Evolutionary conservation across 805 yeast species (phyloP).

Genomic region (Candida gorgasii): DNA sequence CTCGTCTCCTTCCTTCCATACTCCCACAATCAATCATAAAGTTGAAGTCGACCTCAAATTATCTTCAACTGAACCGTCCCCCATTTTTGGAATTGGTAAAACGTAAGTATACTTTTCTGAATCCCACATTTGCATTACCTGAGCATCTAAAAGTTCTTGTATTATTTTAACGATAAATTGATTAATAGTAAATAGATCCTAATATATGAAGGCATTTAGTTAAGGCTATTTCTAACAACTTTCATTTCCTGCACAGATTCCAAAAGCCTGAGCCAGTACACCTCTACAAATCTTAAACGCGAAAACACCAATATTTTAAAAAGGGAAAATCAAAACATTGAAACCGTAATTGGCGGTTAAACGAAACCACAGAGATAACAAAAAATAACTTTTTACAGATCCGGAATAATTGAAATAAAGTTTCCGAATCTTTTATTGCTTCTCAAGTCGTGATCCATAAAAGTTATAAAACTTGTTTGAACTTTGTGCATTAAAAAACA

Average conservation of each 20-base stretch:
- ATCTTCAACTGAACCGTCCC: background rate
- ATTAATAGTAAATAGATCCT: background rate
- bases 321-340: constrained; percentile 6
- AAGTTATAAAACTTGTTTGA: too few species aligned
- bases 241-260: background rate
- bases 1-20: constrained; percentile 14
- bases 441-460: background rate
- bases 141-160: background rate
- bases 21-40: constrained; percentile 10
- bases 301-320: background rate
- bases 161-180: background rate
- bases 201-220: background rate
- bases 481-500: too few species aligned
- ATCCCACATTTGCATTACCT: background rate
- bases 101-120: background rate
- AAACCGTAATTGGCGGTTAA: background rate
- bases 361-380: background rate
- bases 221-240: too few species aligned
- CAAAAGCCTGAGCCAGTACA: background rate
- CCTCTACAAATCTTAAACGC: background rate
- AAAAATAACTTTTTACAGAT: background rate
- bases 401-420: background rate
- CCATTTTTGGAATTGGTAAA: constrained; percentile 1
- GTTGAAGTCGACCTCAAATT: background rate
- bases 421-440: background rate